These are phyloP conservation scores for Hansenula lynferdii DNA, from an alignment of 1,139 yeast genomes.

Conservation along the genomic window DNA sequence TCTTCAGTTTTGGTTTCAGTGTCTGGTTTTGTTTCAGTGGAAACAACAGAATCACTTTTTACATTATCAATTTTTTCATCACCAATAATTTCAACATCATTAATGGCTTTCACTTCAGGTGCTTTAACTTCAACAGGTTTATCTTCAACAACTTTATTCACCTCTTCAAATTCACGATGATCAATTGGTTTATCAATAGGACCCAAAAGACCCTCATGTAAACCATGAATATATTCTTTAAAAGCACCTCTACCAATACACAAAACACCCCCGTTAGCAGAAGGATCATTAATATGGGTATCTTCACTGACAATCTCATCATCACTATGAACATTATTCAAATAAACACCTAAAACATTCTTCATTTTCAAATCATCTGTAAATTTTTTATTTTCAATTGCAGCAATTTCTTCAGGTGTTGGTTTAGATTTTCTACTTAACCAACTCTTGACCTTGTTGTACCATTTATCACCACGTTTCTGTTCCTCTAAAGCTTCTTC, in stretches of 20 bases:
- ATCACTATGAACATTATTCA: slow-evolving; percentile 31
- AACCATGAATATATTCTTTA: slow-evolving; percentile 85
- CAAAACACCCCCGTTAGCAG: slow-evolving; percentile 74
- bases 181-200: slow-evolving; percentile 67
- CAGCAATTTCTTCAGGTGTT: slow-evolving; percentile 21
- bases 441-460: slow-evolving; percentile 13
- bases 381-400: slow-evolving; percentile 25
- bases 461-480: slow-evolving; percentile 16
- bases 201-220: slow-evolving; percentile 94
- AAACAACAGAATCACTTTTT: slow-evolving; percentile 40
- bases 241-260: slow-evolving; percentile 95
- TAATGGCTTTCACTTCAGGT: slow-evolving; percentile 1
- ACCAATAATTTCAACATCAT: slow-evolving; percentile 15
- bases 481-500: slow-evolving; percentile 16
- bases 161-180: slow-evolving; percentile 6
- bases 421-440: slow-evolving; percentile 34
- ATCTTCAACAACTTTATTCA: slow-evolving; percentile 74
- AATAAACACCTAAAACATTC: slow-evolving; percentile 56
- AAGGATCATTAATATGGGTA: slow-evolving; percentile 32
- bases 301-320: slow-evolving; percentile 43
- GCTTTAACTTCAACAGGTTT: slow-evolving; percentile 31
- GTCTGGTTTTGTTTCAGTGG: neutral
- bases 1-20: neutral
- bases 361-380: slow-evolving; percentile 44
- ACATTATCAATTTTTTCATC: slow-evolving; percentile 25